A percentile compares a stretch with the other conserved stretches of the same genome.
These are phyloP conservation scores for Picea abies DNA, from an alignment of 83 land plant species.

Conservation along the genomic window DNA sequence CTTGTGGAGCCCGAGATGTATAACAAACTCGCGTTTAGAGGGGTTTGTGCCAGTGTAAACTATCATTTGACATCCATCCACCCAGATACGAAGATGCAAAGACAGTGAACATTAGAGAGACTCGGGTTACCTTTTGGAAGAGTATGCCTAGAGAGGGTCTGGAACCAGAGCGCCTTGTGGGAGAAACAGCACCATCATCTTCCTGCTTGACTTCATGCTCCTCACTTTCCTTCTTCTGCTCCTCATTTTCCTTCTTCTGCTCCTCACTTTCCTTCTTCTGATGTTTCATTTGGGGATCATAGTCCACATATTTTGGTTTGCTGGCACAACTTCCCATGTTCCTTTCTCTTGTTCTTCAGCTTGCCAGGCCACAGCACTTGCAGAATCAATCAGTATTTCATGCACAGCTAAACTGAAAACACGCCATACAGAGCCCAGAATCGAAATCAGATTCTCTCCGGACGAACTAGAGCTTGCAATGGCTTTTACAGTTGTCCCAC, in stretches of 20 bases:
- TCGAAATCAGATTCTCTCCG: not conserved
- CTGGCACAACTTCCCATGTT: slow-evolving; percentile 9
- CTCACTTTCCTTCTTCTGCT: not conserved
- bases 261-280: not conserved
- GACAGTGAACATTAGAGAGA: not conserved
- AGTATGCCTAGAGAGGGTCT: not conserved
- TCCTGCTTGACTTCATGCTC: not conserved
- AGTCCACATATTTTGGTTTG: not conserved
- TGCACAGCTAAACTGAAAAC: not conserved
- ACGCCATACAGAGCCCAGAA: not conserved
- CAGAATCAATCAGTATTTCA: not conserved
- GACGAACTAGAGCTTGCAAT: not conserved
- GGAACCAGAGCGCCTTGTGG: not conserved
- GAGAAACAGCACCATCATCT: not conserved
- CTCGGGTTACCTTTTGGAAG: slow-evolving; percentile 1
- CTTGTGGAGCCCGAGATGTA: not conserved
- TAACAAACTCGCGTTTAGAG: not conserved
- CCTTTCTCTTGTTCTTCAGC: not conserved
- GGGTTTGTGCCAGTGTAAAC: not conserved
- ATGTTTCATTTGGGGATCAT: slow-evolving; percentile 5
- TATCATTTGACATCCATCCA: not conserved
- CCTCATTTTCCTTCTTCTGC: not conserved
- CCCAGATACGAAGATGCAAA: not conserved
- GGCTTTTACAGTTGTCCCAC: not conserved
- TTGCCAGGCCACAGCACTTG: not conserved